Percentiles rank a stretch among this genome's conserved stretches.
These are phyloP conservation scores for Stachybotrys echinatus DNA, from an alignment of 2,329 filamentous ascomycete species.

Conservation along the genomic window DNA sequence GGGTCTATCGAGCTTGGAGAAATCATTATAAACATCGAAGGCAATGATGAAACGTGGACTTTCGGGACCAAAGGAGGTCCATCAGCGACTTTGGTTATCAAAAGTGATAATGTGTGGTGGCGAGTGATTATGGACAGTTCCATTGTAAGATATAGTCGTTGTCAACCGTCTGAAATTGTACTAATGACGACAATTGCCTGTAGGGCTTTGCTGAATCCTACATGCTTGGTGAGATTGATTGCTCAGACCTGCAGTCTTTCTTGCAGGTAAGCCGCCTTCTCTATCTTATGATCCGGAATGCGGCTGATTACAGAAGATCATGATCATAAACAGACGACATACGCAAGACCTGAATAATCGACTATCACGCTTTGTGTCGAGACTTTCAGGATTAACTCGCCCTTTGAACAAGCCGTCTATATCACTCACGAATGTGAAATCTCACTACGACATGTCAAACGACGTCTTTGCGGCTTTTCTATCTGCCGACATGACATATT, in stretches of 20 bases:
- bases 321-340: constrained; percentile 62
- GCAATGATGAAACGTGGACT: background rate
- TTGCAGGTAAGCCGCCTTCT: constrained; percentile 49
- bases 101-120: constrained; percentile 2
- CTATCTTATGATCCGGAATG: background rate
- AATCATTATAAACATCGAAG: background rate
- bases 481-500: constrained; percentile 73
- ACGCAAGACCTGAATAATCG: constrained; percentile 60
- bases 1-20: constrained; percentile 1
- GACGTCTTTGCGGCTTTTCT: constrained; percentile 71
- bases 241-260: constrained; percentile 60
- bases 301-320: constrained; percentile 44
- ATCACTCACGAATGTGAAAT: constrained; percentile 60
- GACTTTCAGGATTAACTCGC: constrained; percentile 52
- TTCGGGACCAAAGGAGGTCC: background rate
- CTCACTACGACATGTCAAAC: constrained; percentile 73
- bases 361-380: constrained; percentile 53
- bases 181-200: background rate
- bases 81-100: background rate
- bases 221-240: constrained; percentile 67
- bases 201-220: constrained; percentile 66
- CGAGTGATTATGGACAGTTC: background rate
- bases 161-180: too few species aligned
- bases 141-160: background rate
- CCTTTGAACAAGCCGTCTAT: constrained; percentile 53